These are phyloP conservation scores for Macroventuria anomochaeta DNA, from an alignment of 2,329 filamentous ascomycete genomes.

Conservation along the genomic window DNA sequence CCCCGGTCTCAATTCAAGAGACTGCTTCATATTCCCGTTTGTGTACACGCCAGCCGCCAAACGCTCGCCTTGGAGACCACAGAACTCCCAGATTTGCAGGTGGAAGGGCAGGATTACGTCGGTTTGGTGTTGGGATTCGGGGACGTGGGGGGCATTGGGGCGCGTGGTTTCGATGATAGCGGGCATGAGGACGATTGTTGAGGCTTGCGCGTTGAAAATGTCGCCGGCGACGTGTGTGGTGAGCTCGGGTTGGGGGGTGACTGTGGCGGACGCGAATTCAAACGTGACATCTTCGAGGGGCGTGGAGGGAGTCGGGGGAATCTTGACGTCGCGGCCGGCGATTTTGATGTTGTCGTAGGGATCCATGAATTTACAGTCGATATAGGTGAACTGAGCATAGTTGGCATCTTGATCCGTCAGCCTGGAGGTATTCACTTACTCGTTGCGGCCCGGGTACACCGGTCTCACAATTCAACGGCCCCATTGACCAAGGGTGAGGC, in stretches of 20 bases:
- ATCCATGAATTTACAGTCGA: not conserved
- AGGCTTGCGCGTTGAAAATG: not conserved
- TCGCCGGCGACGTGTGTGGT: not conserved
- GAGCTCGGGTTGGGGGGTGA: not conserved
- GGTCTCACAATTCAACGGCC: not conserved
- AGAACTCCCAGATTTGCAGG: constrained; percentile 11
- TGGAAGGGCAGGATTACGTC: constrained; percentile 25
- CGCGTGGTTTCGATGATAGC: constrained; percentile 1
- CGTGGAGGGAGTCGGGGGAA: not conserved
- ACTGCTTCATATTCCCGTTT: constrained; percentile 9
- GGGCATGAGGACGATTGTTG: not conserved
- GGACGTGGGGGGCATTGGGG: not conserved
- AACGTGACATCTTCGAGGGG: not conserved
- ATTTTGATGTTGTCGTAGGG: not conserved
- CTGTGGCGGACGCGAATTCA: not conserved
- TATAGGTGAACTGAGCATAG: not conserved
- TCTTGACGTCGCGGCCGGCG: not conserved
- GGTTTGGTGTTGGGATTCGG: not conserved
- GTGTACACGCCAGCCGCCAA: constrained; percentile 1
- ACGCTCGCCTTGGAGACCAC: not conserved
- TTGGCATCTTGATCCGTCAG: too few species aligned
- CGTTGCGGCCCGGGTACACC: not conserved
- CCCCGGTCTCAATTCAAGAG: not conserved
- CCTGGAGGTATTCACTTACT: not conserved
- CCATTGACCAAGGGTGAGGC: not conserved